Conservation (phyloP, 441 rosid species). For the Jatropha multifida region DNA sequence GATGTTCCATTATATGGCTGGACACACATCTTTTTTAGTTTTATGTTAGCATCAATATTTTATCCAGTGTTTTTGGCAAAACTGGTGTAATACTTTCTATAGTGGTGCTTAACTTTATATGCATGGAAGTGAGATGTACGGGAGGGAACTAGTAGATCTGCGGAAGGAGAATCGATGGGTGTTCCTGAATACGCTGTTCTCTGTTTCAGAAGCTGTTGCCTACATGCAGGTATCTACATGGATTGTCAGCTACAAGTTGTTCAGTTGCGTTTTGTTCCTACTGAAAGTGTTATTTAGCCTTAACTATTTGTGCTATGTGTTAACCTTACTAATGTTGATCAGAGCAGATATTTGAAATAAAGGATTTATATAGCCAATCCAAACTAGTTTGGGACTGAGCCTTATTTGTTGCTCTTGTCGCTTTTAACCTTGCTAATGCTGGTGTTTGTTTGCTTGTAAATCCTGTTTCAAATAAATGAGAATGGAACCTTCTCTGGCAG, state of each 20-base stretch:
- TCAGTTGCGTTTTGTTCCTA: background rate
- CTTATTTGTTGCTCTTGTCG: too few species aligned
- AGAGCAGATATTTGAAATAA: too few species aligned
- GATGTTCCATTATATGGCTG: slow-evolving; percentile 6
- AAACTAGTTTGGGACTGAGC: too few species aligned
- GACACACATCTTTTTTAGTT: slow-evolving; percentile 14
- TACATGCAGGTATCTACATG: slow-evolving; percentile 72
- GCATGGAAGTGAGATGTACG: slow-evolving; percentile 82
- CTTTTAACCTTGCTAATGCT: too few species aligned
- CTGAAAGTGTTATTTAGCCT: background rate
- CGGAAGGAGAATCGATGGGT: slow-evolving; percentile 94
- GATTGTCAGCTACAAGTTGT: slow-evolving; percentile 2
- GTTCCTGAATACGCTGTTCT: slow-evolving; percentile 90
- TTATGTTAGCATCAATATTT: slow-evolving; percentile 14
- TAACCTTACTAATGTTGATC: background rate
- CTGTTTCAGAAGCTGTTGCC: slow-evolving; percentile 98
- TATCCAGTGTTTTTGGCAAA: slow-evolving; percentile 25
- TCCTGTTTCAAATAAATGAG: too few species aligned
- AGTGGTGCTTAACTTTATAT: slow-evolving; percentile 42
- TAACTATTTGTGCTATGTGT: background rate
- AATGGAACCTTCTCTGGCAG: background rate
- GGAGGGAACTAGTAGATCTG: slow-evolving; percentile 92
- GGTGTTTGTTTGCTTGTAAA: too few species aligned
- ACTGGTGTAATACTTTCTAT: slow-evolving; percentile 31
- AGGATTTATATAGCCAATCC: too few species aligned